Conservation (phyloP, 352 stramenopile species). For the Globisporangium cederbergense region DNA sequence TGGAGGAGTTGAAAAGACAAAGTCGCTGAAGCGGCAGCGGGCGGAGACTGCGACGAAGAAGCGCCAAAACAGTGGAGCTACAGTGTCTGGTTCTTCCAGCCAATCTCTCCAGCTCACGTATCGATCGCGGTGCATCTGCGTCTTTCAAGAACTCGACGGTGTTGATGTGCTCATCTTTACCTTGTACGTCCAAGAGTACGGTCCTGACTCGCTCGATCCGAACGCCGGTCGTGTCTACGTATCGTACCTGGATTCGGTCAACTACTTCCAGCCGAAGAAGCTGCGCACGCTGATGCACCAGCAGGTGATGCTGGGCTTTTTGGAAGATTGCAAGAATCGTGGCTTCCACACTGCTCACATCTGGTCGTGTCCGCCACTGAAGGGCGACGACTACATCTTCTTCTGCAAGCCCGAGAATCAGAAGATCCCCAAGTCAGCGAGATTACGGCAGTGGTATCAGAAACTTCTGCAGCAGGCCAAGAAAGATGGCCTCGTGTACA, state of each 20-base stretch:
- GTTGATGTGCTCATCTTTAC: constrained; percentile 89
- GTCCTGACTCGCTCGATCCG: constrained; percentile 58
- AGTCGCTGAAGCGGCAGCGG: constrained; percentile 72
- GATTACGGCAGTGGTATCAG: constrained; percentile 85
- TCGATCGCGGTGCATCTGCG: constrained; percentile 84
- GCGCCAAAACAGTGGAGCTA: constrained; percentile 24
- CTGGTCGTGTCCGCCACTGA: constrained; percentile 87
- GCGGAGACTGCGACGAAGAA: constrained; percentile 31
- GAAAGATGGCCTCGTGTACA: constrained; percentile 75
- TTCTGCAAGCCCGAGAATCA: constrained; percentile 90
- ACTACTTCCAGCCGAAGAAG: constrained; percentile 89
- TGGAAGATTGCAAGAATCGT: constrained; percentile 85
- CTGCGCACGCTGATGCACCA: constrained; percentile 86
- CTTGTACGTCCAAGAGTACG: constrained; percentile 88
- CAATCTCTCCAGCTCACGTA: constrained; percentile 74
- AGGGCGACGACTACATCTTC: constrained; percentile 90
- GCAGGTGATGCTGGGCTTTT: constrained; percentile 84
- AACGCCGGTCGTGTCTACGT: constrained; percentile 86
- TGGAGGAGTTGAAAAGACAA: constrained; percentile 27
- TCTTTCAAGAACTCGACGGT: constrained; percentile 88
- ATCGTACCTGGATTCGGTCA: constrained; percentile 87
- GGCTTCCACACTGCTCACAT: constrained; percentile 88
- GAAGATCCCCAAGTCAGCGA: constrained; percentile 86
- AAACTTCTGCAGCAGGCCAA: constrained; percentile 80
- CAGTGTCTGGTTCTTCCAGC: constrained; percentile 18